A percentile compares a stretch with the other conserved stretches of the same genome.
These are phyloP conservation scores for Ogataea hybrid DNA, from an alignment of 1,139 yeast species.

Conservation along the genomic window DNA sequence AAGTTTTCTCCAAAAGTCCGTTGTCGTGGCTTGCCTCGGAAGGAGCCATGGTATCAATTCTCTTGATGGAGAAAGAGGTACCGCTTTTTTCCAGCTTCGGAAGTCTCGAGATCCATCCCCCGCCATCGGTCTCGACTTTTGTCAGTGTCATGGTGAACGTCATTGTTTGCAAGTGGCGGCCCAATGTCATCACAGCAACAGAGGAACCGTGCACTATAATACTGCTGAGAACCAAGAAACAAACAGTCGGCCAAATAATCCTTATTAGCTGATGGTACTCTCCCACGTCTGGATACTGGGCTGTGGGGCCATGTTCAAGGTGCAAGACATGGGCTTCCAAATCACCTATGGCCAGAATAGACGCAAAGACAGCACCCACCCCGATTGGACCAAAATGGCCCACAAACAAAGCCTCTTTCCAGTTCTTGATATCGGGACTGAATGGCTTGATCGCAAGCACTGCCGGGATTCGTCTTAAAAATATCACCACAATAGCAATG, in stretches of 20 bases:
- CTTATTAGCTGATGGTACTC: conserved; percentile 71
- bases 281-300: conserved; percentile 51
- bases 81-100: conserved; percentile 69
- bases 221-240: conserved; percentile 81
- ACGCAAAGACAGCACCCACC: conserved; percentile 93
- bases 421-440: conserved; percentile 87
- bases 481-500: conserved; percentile 77
- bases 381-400: conserved; percentile 99
- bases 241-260: conserved; percentile 85
- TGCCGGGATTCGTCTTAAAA: conserved; percentile 86
- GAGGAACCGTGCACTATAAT: conserved; percentile 96
- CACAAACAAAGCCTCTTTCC: conserved; percentile 95
- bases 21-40: conserved; percentile 21
- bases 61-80: conserved; percentile 74
- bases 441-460: conserved; percentile 74
- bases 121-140: conserved; percentile 57
- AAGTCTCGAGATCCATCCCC: conserved; percentile 83
- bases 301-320: conserved; percentile 53
- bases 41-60: conserved; percentile 66
- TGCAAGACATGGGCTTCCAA: conserved; percentile 53
- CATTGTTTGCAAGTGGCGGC: conserved; percentile 86
- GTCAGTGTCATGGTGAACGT: conserved; percentile 92
- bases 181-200: conserved; percentile 82
- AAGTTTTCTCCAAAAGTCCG: conserved; percentile 26
- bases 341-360: conserved; percentile 78